Evolutionary conservation across 2,329 filamentous ascomycete species (phyloP), one percentile per base, ranked within the genome.

Genomic region (Arachnomyces sp.): DNA sequence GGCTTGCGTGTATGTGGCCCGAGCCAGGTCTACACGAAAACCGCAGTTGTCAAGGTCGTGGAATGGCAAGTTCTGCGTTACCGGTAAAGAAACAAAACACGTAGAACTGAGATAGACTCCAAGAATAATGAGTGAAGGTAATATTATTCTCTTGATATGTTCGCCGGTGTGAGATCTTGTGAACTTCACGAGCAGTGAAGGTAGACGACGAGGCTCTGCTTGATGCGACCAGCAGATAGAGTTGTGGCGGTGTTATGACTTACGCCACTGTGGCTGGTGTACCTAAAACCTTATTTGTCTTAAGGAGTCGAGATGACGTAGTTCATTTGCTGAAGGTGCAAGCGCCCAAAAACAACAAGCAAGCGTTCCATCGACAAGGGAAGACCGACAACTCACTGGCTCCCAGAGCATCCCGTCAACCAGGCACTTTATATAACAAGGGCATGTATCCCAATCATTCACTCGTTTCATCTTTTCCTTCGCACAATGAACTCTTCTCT

Each of bases 381-480:
- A 25, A 5, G 5, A 25, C 21, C 21, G 21, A 25, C 21, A 25
- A 25, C 21, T 25, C 21, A 25, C 21, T 25, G 21, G 21, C 5
- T 9, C 5, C 5, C 5, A 25, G 21, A 9, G 5, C 5, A 5
- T 25, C 21, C 9, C 21, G 9, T 9, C 5, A 25, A 5, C 5
- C 21, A 5, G 21, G 5, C 9, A 9, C 21, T 25, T 5, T 25
- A 5, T 25, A 25, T 25, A 25, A 5, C 21, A 25, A 25, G 44
- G 38, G 38, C 40, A 45, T 49, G 43, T 39, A 44, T 44, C 52
- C 51, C 43, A 37, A 45, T 51, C 49, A 40, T 47, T 54, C 48
- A 42, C 50, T 50, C 46, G 50, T 48, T 37, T 47, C 35, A 34
- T 52, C 33, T 33, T 44, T 36, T 32, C 43, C 21, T 25, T 25